phyloP scores from a whole-genome alignment of 2,329 filamentous ascomycete genomes.

The Hortaea sp. region DNA sequence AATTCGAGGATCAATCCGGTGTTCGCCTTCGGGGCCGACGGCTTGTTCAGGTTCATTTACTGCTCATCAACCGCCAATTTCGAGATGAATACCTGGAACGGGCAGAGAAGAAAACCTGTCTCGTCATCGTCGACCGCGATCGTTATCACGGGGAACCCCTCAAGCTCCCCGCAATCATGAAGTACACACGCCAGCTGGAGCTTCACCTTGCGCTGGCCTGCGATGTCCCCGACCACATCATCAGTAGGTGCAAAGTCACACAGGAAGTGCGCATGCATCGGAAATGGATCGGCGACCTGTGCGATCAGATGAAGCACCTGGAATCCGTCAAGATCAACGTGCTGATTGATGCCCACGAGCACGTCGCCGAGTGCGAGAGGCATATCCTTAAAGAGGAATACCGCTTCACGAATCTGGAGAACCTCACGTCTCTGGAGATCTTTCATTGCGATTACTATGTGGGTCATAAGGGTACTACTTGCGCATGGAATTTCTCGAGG shows the following conservation, averaged over 20 bases:
- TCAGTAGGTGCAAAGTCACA: constrained; percentile 1
- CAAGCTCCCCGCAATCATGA: constrained; percentile 1
- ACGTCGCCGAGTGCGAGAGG: constrained; percentile 2
- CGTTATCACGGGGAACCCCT: constrained; percentile 5
- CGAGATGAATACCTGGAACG: constrained; percentile 4
- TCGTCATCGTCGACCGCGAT: constrained; percentile 6
- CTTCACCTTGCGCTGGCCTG: constrained; percentile 4
- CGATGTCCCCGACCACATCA: constrained; percentile 2
- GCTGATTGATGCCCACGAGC: constrained; percentile 4
- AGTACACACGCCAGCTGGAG: constrained; percentile 4
- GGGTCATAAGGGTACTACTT: not conserved
- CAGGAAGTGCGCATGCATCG: constrained; percentile 8
- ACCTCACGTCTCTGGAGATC: constrained; percentile 2
- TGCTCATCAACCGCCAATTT: constrained; percentile 4
- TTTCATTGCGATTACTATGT: constrained; percentile 4
- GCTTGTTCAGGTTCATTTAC: constrained; percentile 1
- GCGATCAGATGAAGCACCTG: constrained; percentile 3
- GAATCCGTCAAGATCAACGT: constrained; percentile 2
- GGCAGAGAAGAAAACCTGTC: constrained; percentile 2
- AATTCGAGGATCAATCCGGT: constrained; percentile 2
- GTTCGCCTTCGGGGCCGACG: constrained; percentile 2
- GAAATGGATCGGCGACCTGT: constrained; percentile 5
- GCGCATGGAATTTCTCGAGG: constrained; percentile 5
- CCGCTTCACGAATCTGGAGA: constrained; percentile 3
- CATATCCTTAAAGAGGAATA: constrained; percentile 3